Percentiles rank a stretch among this genome's conserved stretches.
These are phyloP conservation scores for Anisodus tanguticus DNA, from an alignment of 257 asterid genomes.

Conservation along the genomic window DNA sequence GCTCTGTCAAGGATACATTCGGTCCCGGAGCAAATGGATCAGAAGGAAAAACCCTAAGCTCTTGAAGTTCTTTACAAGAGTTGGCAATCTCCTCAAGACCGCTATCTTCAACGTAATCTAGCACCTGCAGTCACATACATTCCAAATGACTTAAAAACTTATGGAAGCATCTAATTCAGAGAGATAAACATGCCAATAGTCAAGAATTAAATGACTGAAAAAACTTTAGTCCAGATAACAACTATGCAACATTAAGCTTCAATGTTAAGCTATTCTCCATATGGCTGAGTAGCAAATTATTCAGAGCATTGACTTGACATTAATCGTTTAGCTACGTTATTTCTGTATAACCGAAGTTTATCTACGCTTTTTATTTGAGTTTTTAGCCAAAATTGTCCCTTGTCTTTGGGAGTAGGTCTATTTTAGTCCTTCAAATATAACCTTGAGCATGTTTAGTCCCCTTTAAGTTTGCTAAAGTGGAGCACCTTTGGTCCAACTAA, in stretches of 20 bases:
- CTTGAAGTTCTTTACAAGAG: not conserved
- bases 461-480: too few species aligned
- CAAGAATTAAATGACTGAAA: too few species aligned
- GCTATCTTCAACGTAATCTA: not conserved
- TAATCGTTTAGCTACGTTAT: too few species aligned
- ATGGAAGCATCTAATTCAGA: not conserved
- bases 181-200: not conserved
- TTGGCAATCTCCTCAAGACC: not conserved
- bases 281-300: too few species aligned
- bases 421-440: too few species aligned
- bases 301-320: not conserved
- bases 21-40: not conserved
- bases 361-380: too few species aligned
- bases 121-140: constrained; percentile 14
- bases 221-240: not conserved
- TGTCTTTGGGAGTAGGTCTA: too few species aligned
- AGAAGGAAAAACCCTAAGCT: constrained; percentile 11
- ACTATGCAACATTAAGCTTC: not conserved
- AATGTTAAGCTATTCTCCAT: too few species aligned
- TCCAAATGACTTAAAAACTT: not conserved
- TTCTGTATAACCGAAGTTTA: too few species aligned
- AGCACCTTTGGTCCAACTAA: too few species aligned
- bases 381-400: too few species aligned
- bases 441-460: not conserved
- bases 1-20: constrained; percentile 18